Evolutionary conservation across 352 stramenopile species (phyloP).

Genomic region (Saprolegnia parasitica): DNA sequence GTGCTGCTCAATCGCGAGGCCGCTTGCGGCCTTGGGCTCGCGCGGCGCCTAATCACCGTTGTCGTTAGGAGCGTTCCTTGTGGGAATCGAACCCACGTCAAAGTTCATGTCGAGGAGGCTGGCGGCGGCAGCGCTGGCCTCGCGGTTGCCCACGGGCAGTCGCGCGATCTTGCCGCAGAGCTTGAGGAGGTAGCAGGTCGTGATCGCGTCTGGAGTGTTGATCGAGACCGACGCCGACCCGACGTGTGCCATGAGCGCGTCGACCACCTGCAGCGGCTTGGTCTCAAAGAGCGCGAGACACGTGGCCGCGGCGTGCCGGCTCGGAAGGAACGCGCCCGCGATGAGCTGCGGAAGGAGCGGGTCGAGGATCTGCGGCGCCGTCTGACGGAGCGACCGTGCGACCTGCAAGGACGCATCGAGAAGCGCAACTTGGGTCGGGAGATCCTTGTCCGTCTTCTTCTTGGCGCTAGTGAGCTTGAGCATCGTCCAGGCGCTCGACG

Average conservation of each 20-base stretch:
- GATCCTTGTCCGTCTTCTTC: conserved; percentile 60
- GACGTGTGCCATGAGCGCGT: conserved; percentile 51
- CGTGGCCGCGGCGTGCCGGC: conserved; percentile 55
- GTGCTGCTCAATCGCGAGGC: conserved; percentile 4
- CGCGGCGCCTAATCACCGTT: conserved; percentile 11
- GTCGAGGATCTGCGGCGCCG: conserved; percentile 30
- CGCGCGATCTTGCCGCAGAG: conserved; percentile 57
- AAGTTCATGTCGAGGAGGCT: conserved; percentile 57
- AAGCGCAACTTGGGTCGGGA: conserved; percentile 44
- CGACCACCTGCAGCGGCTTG: conserved; percentile 37
- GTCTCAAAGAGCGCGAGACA: conserved; percentile 48
- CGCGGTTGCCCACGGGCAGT: conserved; percentile 32
- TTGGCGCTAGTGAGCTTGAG: conserved; percentile 49
- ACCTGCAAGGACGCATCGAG: conserved; percentile 50
- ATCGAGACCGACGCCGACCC: conserved; percentile 44
- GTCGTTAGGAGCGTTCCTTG: not conserved
- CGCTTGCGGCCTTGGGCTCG: not conserved
- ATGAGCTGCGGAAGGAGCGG: conserved; percentile 49
- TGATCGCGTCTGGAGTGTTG: conserved; percentile 45
- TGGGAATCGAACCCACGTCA: conserved; percentile 28
- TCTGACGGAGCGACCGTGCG: conserved; percentile 46
- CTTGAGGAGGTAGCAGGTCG: conserved; percentile 59
- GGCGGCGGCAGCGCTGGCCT: conserved; percentile 11
- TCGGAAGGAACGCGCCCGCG: conserved; percentile 51
- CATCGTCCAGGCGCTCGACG: conserved; percentile 33